Evolutionary conservation across 2,329 filamentous ascomycete genomes (phyloP).

Genomic region (Aspergillus pseudonomiae): DNA sequence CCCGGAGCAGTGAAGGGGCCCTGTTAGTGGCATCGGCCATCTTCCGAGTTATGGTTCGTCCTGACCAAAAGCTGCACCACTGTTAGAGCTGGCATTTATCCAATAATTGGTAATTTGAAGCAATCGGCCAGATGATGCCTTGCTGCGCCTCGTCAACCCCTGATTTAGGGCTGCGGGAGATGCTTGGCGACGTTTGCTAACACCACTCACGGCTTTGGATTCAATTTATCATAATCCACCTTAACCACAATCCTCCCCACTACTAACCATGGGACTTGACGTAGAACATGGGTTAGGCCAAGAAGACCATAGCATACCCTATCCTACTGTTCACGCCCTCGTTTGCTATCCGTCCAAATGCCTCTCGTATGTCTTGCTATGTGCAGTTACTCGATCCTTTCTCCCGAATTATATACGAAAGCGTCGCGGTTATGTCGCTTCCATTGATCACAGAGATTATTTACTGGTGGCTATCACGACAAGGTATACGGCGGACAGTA

Average conservation of each 20-base stretch:
- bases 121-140: not conserved
- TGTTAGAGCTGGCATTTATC: not conserved
- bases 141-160: conserved; percentile 5
- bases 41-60: not conserved
- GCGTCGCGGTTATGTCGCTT: not conserved
- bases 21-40: not conserved
- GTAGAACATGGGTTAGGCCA: not conserved
- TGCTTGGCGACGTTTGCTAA: not conserved
- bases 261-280: not conserved
- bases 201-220: not conserved
- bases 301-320: not conserved
- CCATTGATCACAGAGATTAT: not conserved
- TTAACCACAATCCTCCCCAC: not conserved
- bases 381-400: not conserved
- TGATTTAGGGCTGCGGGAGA: conserved; percentile 3
- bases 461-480: not conserved
- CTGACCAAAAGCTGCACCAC: not conserved
- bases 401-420: not conserved
- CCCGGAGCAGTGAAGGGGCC: not conserved
- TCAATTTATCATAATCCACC: not conserved
- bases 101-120: not conserved
- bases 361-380: not conserved
- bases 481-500: not conserved
- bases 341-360: not conserved
- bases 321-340: not conserved